Evolutionary conservation across 768 basidiomycete genomes (phyloP).

Genomic region (Suillus variegatus): DNA sequence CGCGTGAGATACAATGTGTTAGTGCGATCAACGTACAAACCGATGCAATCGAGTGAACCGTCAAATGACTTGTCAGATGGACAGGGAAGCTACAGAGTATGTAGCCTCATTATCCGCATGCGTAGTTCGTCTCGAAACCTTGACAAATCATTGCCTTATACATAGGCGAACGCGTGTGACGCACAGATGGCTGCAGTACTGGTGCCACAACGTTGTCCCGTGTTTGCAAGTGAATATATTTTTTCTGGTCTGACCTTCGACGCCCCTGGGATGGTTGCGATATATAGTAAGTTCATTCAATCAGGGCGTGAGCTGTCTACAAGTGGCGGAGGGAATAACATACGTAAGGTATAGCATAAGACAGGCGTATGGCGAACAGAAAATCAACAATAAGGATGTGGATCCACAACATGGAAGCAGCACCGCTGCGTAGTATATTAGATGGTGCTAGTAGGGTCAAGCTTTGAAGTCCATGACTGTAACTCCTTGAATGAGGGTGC

Average conservation of each 20-base stretch:
- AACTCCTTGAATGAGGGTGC: constrained; percentile 83
- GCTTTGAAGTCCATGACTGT: constrained; percentile 79
- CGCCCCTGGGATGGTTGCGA: background rate
- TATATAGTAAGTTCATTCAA: background rate
- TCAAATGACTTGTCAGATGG: background rate
- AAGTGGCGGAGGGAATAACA: constrained; percentile 2
- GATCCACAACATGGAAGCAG: constrained; percentile 1
- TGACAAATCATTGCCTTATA: background rate
- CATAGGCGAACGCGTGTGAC: constrained; percentile 1
- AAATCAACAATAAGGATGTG: constrained; percentile 10
- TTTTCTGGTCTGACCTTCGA: background rate
- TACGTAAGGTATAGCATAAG: constrained; percentile 30
- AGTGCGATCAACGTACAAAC: background rate
- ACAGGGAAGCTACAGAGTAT: constrained; percentile 1
- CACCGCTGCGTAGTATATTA: constrained; percentile 29
- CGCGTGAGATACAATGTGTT: constrained; percentile 1
- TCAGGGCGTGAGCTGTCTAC: constrained; percentile 2
- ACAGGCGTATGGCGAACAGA: constrained; percentile 23
- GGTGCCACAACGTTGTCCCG: background rate
- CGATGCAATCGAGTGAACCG: background rate
- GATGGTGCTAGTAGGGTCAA: constrained; percentile 77
- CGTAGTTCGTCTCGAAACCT: background rate
- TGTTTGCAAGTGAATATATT: background rate
- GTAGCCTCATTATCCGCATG: background rate
- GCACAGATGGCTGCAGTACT: background rate